Evolutionary conservation across 192 early-diverging fungal species (phyloP).

Genomic region (Coemansia sp.): DNA sequence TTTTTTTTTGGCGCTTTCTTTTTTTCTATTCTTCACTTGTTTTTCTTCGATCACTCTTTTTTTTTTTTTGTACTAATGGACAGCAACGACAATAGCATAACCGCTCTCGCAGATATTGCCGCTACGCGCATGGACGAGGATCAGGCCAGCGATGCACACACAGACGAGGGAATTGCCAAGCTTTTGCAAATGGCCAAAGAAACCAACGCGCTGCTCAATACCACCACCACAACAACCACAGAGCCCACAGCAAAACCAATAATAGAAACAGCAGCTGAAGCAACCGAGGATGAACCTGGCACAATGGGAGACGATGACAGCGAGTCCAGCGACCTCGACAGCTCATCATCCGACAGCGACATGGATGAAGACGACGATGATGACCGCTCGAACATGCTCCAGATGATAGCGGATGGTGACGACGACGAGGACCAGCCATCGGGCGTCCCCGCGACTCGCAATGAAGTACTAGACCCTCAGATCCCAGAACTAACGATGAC

Average conservation of each 20-base stretch:
- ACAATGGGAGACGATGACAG: background rate
- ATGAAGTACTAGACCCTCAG: slow-evolving; percentile 63
- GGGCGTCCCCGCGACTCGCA: slow-evolving; percentile 40
- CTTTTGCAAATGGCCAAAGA: slow-evolving; percentile 26
- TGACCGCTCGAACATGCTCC: slow-evolving; percentile 1
- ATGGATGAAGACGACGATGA: slow-evolving; percentile 19
- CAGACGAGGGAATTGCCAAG: slow-evolving; percentile 4
- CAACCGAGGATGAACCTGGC: background rate
- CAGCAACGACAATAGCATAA: slow-evolving; percentile 11
- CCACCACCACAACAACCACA: background rate
- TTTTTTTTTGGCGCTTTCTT: background rate
- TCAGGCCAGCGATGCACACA: background rate
- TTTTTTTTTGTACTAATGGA: slow-evolving; percentile 4
- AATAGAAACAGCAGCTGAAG: too few relatives aligned
- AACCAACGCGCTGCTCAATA: slow-evolving; percentile 7
- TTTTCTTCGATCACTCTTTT: too few relatives aligned
- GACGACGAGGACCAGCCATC: slow-evolving; percentile 11
- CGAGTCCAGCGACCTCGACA: slow-evolving; percentile 9
- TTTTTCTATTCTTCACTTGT: background rate
- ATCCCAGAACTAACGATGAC: slow-evolving; percentile 56
- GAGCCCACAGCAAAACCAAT: too few relatives aligned
- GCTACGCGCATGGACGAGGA: background rate
- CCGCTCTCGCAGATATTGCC: background rate
- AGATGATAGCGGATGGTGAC: slow-evolving; percentile 26
- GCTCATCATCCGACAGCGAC: slow-evolving; percentile 13